Evolutionary conservation across 225 moss, liverwort and hornwort genomes (phyloP).

Genomic region (Bryum argenteum): DNA sequence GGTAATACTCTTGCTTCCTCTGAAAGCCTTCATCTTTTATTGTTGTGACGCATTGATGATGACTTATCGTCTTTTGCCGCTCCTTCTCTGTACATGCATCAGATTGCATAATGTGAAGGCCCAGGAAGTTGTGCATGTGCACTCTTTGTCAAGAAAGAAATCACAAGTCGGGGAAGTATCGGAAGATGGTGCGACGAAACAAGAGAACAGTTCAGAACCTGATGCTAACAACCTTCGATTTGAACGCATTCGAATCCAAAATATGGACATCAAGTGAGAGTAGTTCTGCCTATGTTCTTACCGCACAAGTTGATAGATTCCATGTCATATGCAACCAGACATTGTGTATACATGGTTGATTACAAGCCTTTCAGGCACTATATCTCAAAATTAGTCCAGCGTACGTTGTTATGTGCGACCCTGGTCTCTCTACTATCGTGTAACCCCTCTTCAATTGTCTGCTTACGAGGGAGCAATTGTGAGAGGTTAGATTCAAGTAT

Average conservation of each 20-base stretch:
- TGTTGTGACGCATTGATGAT: slow-evolving; percentile 20
- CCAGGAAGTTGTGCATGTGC: slow-evolving; percentile 35
- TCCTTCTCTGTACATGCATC: slow-evolving; percentile 25
- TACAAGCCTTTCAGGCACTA: not conserved
- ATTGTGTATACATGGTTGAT: slow-evolving; percentile 3
- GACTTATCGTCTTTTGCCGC: slow-evolving; percentile 19
- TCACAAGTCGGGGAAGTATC: slow-evolving; percentile 13
- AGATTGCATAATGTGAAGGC: slow-evolving; percentile 38
- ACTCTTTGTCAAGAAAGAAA: slow-evolving; percentile 52
- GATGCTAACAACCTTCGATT: slow-evolving; percentile 41
- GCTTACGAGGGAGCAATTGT: slow-evolving; percentile 15
- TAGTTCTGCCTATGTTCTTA: slow-evolving; percentile 20
- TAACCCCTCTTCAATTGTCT: not conserved
- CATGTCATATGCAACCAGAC: not conserved
- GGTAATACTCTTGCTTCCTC: slow-evolving; percentile 38
- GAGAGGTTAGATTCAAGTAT: slow-evolving; percentile 13
- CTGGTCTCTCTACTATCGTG: slow-evolving; percentile 11
- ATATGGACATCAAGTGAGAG: slow-evolving; percentile 66
- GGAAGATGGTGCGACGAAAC: slow-evolving; percentile 26
- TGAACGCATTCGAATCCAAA: slow-evolving; percentile 68
- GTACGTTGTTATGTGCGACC: not conserved
- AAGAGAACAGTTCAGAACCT: slow-evolving; percentile 27
- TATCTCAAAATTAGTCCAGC: slow-evolving; percentile 17
- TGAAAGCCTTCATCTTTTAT: slow-evolving; percentile 4
- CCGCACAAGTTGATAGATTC: not conserved